phyloP scores from a whole-genome alignment of 2,329 filamentous ascomycete genomes.

The Ophiostoma montium region DNA sequence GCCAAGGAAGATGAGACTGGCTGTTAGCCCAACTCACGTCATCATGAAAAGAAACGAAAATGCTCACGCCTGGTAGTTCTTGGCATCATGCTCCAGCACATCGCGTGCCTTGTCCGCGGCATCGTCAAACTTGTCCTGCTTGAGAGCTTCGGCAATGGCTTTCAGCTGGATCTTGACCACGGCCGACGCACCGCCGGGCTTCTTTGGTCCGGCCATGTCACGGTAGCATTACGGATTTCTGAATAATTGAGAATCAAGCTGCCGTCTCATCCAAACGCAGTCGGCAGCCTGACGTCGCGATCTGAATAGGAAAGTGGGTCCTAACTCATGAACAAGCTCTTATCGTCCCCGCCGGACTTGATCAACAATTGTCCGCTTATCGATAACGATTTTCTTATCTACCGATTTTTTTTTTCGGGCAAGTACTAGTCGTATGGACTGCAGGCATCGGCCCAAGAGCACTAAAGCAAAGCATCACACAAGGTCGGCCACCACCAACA shows the following conservation, averaged over 20 bases:
- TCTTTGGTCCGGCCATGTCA: constrained; percentile 10
- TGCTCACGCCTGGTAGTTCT: constrained; percentile 64
- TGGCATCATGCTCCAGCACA: constrained; percentile 56
- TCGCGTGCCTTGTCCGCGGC: constrained; percentile 55
- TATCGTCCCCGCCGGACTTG: constrained; percentile 9
- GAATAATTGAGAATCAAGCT: too few species aligned
- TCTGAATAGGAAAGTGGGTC: background rate
- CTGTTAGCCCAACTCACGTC: background rate
- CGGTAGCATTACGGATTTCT: background rate
- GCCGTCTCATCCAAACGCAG: too few species aligned
- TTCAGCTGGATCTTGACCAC: constrained; percentile 58
- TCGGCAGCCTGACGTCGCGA: too few species aligned
- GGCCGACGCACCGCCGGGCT: constrained; percentile 27
- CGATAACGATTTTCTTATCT: constrained; percentile 1
- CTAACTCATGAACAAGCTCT: too few species aligned
- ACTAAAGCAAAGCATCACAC: constrained; percentile 7
- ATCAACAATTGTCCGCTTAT: constrained; percentile 8
- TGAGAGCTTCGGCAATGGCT: constrained; percentile 63
- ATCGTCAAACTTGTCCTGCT: constrained; percentile 64
- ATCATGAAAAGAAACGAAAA: too few species aligned
- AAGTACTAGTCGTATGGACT: background rate
- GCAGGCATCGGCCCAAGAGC: background rate
- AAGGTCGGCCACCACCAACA: background rate
- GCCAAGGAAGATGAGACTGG: constrained; percentile 62
- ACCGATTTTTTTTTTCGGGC: background rate